Evolutionary conservation across 2,329 filamentous ascomycete genomes (phyloP), one percentile per base, ranked within the genome.

Genomic region (Phialocephala sp.): DNA sequence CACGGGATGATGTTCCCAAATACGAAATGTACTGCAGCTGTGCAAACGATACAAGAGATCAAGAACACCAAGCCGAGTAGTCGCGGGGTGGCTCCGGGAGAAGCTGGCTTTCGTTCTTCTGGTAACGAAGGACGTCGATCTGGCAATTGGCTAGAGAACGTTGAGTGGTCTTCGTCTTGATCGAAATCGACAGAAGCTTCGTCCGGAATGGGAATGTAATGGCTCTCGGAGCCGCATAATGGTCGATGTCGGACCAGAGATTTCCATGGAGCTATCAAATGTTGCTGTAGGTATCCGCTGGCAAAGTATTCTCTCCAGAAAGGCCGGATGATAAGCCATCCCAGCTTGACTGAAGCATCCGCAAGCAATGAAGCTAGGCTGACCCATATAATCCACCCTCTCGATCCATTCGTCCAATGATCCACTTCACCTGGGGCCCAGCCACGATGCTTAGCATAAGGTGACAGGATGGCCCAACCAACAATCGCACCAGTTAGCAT

Each of bases 351-450:
- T 4, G 20, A 18, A n/a, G 6, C 8, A 36, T 56, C 54, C 4
- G 27, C 54, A 15, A 56, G 27, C 35, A 56, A 6, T 5, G 22
- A 4, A 11, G 27, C 54, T 8, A 56, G 18, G 22, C 54, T 36
- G 27, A 56, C 54, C 54, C 54, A 56, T 6, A 56, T 35, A 8
- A 24, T 56, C 54, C 54, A 56, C 12, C 54, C 54, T 56, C 54
- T 35, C 3, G 8, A 12, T 9, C 54, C 54, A 4, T 24, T 36
- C 2, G 5, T 8, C 54, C 54, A 56, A n/a, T 56, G 5, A 35
- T 14, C 27, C 4, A 56, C 27, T 12, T 35, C 5, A n/a, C 54
- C 54, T 8, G 54, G 54, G 4, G 54, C 54, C 54, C 54, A 56
- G 5, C 54, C 54, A n/a, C 15, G 3, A 9, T 56, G 8, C 27